phyloP scores from a whole-genome alignment of 305 asterid genomes.

The Solanum hybrid region DNA sequence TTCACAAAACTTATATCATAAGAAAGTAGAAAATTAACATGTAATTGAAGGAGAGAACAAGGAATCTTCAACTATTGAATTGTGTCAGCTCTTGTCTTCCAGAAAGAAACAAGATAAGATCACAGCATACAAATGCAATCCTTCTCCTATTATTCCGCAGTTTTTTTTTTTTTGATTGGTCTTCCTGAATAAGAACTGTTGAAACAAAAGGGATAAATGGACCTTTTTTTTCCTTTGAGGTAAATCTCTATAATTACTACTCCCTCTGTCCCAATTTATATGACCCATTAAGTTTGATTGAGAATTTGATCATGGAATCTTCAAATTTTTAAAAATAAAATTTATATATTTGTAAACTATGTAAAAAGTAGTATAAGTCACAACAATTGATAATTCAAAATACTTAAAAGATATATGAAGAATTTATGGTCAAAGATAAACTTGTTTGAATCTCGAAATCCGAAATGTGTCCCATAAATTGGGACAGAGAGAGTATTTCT shows the following conservation, averaged over 20 bases:
- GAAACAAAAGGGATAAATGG: background rate
- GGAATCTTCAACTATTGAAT: background rate
- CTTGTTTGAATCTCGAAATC: too few relatives aligned
- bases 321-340: too few relatives aligned
- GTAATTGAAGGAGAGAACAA: background rate
- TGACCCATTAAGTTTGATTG: too few relatives aligned
- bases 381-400: too few relatives aligned
- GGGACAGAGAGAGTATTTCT: background rate
- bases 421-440: too few relatives aligned
- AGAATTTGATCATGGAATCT: too few relatives aligned
- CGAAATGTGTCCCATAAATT: too few relatives aligned
- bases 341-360: too few relatives aligned
- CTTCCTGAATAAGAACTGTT: background rate
- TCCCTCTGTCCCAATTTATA: too few relatives aligned
- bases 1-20: background rate
- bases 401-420: too few relatives aligned
- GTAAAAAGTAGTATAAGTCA: too few relatives aligned
- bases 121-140: background rate
- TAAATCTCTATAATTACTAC: background rate
- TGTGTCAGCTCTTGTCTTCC: background rate
- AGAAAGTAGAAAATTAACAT: background rate
- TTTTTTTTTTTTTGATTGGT: background rate
- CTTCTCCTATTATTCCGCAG: background rate
- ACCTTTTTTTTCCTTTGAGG: background rate
- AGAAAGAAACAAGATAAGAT: background rate